Evolutionary conservation across 2,329 filamentous ascomycete genomes (phyloP).

Genomic region (Microdochium paspali): DNA sequence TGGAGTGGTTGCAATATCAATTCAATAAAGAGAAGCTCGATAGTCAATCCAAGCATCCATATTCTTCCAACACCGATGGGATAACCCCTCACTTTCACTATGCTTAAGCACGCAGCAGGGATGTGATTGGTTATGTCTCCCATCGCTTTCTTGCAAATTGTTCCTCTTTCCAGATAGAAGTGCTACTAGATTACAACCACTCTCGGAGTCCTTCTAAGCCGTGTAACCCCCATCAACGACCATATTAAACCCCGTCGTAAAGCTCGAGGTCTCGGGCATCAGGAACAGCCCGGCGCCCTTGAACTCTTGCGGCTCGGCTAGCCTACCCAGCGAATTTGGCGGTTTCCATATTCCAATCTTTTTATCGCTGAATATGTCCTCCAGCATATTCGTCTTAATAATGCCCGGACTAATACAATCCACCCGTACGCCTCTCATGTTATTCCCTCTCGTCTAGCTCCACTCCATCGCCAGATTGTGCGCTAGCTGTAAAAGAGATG

Average conservation of each 20-base stretch:
- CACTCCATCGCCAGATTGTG: constrained; percentile 56
- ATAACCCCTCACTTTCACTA: too few relatives aligned
- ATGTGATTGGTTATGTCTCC: too few relatives aligned
- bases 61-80: too few relatives aligned
- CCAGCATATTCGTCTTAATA: constrained; percentile 64
- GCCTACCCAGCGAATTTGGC: constrained; percentile 63
- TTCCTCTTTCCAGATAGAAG: too few relatives aligned
- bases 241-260: constrained; percentile 30
- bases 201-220: not conserved
- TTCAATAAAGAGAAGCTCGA: too few relatives aligned
- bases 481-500: constrained; percentile 52
- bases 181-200: too few relatives aligned
- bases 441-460: constrained; percentile 32
- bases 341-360: constrained; percentile 46
- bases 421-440: constrained; percentile 49
- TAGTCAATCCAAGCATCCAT: too few relatives aligned
- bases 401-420: constrained; percentile 63
- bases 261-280: constrained; percentile 51
- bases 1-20: too few relatives aligned
- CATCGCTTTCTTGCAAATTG: too few relatives aligned
- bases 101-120: too few relatives aligned
- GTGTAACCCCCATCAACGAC: not conserved
- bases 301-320: constrained; percentile 49
- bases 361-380: constrained; percentile 51
- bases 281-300: constrained; percentile 52